A percentile compares a stretch with the other conserved stretches of the same genome.
These are phyloP conservation scores for Vigna hirtella DNA, from an alignment of 306 rosid species.

Conservation along the genomic window DNA sequence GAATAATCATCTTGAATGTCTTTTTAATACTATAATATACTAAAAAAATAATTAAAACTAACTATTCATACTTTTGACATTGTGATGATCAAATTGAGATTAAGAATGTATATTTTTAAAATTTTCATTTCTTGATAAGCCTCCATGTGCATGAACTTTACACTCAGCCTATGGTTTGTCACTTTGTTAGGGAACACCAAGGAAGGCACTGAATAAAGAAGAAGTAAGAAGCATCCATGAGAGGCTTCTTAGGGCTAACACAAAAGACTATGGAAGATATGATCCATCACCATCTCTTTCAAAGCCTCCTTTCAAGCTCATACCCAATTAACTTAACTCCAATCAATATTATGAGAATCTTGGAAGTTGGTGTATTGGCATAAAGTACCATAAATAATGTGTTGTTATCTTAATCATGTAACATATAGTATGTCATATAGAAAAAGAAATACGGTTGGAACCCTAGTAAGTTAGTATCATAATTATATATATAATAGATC, in stretches of 20 bases:
- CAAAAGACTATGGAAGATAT: conserved; percentile 88
- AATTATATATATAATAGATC: conserved; percentile 1
- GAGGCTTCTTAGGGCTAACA: conserved; percentile 77
- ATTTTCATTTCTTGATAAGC: too few relatives aligned
- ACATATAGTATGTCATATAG: conserved; percentile 38
- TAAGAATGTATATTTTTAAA: neutral
- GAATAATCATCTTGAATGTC: neutral
- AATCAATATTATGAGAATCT: neutral
- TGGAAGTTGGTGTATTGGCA: conserved; percentile 21
- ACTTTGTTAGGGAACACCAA: conserved; percentile 40
- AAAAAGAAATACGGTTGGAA: conserved; percentile 28
- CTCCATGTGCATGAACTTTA: too few relatives aligned
- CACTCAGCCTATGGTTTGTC: too few relatives aligned
- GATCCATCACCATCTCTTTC: conserved; percentile 87
- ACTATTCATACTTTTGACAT: neutral
- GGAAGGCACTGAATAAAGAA: conserved; percentile 43
- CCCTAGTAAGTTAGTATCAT: conserved; percentile 26
- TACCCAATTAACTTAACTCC: conserved; percentile 63
- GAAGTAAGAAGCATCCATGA: conserved; percentile 62
- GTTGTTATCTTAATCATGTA: conserved; percentile 36
- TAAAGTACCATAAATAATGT: conserved; percentile 42
- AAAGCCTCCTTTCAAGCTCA: conserved; percentile 97
- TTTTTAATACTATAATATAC: neutral
- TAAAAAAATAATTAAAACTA: neutral
- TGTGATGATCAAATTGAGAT: neutral